Base-by-base conservation (phyloP, 805 yeast species). In the Komagataella pastoris region DNA sequence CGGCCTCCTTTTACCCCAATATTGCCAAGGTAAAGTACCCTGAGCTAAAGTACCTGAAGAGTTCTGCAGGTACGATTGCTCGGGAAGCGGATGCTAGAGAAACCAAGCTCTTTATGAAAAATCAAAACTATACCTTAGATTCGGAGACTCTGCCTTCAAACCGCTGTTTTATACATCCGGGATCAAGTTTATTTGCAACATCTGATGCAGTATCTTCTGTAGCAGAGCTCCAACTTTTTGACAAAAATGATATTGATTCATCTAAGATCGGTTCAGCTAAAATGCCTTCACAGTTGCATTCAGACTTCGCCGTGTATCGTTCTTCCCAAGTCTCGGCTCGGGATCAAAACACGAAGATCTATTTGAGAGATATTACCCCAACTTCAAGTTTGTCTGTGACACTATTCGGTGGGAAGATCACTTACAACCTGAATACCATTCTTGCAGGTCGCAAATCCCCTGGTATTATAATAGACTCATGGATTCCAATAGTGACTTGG, bases 401-500 rank as follows among this genome's bases (percentile, higher is more conserved):
- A n/a, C 66, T 91, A 36, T 88, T 91, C 65, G 96, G 96, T 7
- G 93, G 95, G 5, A 75, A 77, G 0, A 74, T 85, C 17, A 65
- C 71, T 45, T 84, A 81, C 61, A 87, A 85, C 57, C 57, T 81
- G 49, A 62, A 70, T 8, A 60, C 66, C 6, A 56, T 69, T 8
- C 55, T 64, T 36, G 63, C 73, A 0, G 69, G 76, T 1, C 73
- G 69, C 46, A 74, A 81, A 3, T 77, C 89, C 0, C 95, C 96
- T 0, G 97, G 97, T 19, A 77, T 93, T 43, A 80, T 88, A 7
- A 68, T 91, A 52, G 96, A 88, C 57, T 75, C 75, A n/a, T 90
- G 98, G 97, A 66, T 88, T 40, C 95, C 97, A 0, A 74, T 91
- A 10, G 74, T 87, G 55, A 88, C 97, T 1, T 91, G 97, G 97